Base-by-base conservation (phyloP, 148 eudicot genomes). In the Linanthus parryae region DNA sequence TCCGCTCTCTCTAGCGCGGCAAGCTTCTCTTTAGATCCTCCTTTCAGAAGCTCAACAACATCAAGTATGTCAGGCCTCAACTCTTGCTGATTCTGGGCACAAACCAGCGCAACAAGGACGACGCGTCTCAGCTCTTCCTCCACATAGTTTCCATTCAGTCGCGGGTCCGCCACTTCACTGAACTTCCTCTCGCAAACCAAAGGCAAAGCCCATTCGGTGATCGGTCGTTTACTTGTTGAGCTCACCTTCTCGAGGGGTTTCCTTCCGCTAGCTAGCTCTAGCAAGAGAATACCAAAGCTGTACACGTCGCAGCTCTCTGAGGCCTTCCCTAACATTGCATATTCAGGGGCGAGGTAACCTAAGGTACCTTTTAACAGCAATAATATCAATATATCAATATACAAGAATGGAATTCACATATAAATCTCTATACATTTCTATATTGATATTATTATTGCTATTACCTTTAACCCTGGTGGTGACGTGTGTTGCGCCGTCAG, bases 231-330 rank as follows among this genome's bases (percentile, higher is more conserved):
- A 16, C 40, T 24, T 2, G 75, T 41, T 2, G 64, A 14, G 51
- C 58, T 55, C 30, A 80, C 56, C 65, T 67, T 83, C 62, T 81
- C 87, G 27, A 91, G 46, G 3, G 98, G 89, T 67, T 80, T 77
- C 67, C 67, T 81, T 27, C 98, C 95, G 44, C 73, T 91, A 52
- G 71, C 83, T 44, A 91, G 83, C 80, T 84, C 98, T 4, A 91
- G 80, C 48, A 87, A 62, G 29, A 91, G 94, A 56, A 91, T 87
- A 16, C 98, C 94, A 22, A 79, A 92, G 64, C 98, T 87, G 73
- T 77, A 87, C 23, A 84, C 88, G 65, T 92, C 94, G 30, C 86
- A 83, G 65, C 94, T 73, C 68, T 86, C 95, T 6, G 83, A 76
- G 42, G 94, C 85, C 65, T 91, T 63, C 40, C 80, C 88, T 10